Evolutionary conservation across 2,329 filamentous ascomycete species (phyloP).

Genomic region (Nemania diffusa): DNA sequence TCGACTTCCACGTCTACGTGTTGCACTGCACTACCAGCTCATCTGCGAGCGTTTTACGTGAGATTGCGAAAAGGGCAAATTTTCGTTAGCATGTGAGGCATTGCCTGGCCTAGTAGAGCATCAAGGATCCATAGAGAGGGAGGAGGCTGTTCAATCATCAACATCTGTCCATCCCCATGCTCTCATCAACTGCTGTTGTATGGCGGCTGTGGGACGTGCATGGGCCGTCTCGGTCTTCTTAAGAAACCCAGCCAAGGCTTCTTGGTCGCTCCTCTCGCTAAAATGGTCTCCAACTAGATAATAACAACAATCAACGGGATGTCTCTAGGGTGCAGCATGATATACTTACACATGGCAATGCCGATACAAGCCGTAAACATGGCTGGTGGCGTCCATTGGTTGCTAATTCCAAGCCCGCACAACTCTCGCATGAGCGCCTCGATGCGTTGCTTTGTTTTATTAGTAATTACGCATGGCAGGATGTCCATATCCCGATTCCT

Average conservation of each 20-base stretch:
- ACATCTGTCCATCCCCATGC: constrained; percentile 60
- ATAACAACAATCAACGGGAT: constrained; percentile 9
- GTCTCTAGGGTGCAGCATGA: neutral
- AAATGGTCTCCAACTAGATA: constrained; percentile 64
- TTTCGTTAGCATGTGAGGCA: neutral
- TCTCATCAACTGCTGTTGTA: constrained; percentile 58
- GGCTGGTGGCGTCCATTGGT: constrained; percentile 64
- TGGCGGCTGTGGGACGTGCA: constrained; percentile 62
- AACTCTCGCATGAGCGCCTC: constrained; percentile 61
- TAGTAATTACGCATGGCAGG: constrained; percentile 21
- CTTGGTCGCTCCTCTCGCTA: constrained; percentile 56
- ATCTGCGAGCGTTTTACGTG: neutral
- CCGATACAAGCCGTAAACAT: constrained; percentile 68
- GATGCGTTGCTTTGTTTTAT: constrained; percentile 53
- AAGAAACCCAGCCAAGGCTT: constrained; percentile 60
- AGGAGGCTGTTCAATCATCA: constrained; percentile 37
- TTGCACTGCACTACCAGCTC: neutral
- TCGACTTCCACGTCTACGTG: constrained; percentile 6
- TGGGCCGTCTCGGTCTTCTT: constrained; percentile 60
- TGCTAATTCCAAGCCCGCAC: constrained; percentile 68
- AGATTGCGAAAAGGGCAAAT: constrained; percentile 13
- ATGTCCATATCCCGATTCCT: neutral
- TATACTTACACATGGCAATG: constrained; percentile 59
- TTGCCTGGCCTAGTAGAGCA: neutral
- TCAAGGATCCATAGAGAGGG: neutral